Base-by-base conservation (phyloP, 2,329 filamentous ascomycete genomes). In the Calonectria montana region DNA sequence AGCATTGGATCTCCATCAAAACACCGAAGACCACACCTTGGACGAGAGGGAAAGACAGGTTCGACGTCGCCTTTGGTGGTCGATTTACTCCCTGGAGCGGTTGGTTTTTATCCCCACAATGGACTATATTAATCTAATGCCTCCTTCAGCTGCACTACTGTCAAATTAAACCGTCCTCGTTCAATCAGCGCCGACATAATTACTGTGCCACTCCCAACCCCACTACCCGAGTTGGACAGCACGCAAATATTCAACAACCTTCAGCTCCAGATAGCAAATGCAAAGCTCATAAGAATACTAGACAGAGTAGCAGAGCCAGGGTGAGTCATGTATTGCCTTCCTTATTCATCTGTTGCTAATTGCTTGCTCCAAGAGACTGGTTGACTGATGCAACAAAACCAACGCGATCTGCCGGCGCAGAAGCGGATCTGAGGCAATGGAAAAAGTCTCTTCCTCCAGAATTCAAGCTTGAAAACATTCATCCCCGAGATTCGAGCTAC, bases 241-340 rank as follows among this genome's bases (percentile, higher is more conserved):
- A 35, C 43, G 0, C 82, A 83, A 43, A 74, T 57, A 27, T 82
- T 81, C 29, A 76, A 82, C 67, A 84, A 84, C 53, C 61, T 83
- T 3, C 75, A 79, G 16, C 79, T 78, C 29, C 82, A 83, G 48
- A 78, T 83, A 62, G 80, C 81, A 1, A 77, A 81, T 41, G 75
- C 75, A 4, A 73, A 73, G 13, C 69, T 83, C 8, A 78, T 80
- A 13, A 76, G 67, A 25, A 80, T 83, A 16, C 68, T 83, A 0
- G 82, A 83, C 45, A 71, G 74, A 18, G 76, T 81, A 3, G 75
- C 78, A 1, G 81, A 81, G 10, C 66, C 74, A 29, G 71, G 72
- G 79, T 79, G 70, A 45, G 71, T 50, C 13, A 15, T 9, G 12
- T 62, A 15, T 45, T 18, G 12, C 2, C 37, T 13, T n/a, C 8